Conservation (phyloP, 805 yeast species). For the Cyberlindnera xylosilytica region DNA sequence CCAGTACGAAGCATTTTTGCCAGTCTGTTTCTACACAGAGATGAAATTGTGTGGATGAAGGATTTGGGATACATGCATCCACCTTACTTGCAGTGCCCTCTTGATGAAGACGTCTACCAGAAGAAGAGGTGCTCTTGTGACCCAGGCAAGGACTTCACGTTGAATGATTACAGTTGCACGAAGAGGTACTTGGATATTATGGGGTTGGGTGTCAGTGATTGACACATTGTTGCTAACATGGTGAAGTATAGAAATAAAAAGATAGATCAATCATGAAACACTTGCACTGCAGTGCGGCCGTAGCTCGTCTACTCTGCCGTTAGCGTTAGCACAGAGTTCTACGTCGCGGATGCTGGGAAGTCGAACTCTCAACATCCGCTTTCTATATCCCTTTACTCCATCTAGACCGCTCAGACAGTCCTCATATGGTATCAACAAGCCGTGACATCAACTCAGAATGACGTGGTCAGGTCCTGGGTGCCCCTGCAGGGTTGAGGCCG, state of each 20-base stretch:
- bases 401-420: too few species aligned
- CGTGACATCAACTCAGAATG: too few species aligned
- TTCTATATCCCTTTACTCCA: too few species aligned
- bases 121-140: conserved; percentile 70
- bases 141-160: conserved; percentile 68
- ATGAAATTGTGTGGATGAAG: conserved; percentile 67
- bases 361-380: too few species aligned
- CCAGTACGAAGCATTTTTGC: conserved; percentile 85
- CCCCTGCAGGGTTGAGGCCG: too few species aligned
- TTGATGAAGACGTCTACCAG: conserved; percentile 54
- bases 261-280: neutral
- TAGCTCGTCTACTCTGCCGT: too few species aligned
- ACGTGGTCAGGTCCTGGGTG: too few species aligned
- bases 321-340: too few species aligned
- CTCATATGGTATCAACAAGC: too few species aligned
- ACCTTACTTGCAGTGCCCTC: conserved; percentile 76
- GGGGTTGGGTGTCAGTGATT: conserved; percentile 1
- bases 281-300: too few species aligned
- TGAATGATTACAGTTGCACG: conserved; percentile 68
- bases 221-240: neutral
- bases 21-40: conserved; percentile 61
- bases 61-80: conserved; percentile 80
- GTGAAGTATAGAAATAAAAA: neutral
- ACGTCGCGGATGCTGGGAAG: too few species aligned
- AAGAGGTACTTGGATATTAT: conserved; percentile 45